A percentile compares a stretch with the other conserved stretches of the same genome.
Evolutionary conservation across 176 grass and related monocot species (phyloP).

Genomic region (Carex parvula): DNA sequence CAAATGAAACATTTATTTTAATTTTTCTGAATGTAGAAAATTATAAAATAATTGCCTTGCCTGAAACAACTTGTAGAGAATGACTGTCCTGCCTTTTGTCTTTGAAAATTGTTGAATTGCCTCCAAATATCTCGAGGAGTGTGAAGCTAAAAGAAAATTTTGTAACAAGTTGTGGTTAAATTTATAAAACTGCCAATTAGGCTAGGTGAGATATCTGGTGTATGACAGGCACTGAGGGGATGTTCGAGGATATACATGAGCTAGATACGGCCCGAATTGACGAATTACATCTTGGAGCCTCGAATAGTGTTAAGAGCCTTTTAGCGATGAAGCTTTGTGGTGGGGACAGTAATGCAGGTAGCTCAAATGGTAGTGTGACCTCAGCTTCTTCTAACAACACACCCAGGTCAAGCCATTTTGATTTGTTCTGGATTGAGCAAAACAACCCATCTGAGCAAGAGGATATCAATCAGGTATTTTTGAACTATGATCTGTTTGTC

Average conservation of each 20-base stretch:
- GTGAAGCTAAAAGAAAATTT: background rate
- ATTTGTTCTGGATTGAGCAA: conserved; percentile 37
- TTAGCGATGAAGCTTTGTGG: conserved; percentile 28
- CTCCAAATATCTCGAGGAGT: background rate
- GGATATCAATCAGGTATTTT: conserved; percentile 33
- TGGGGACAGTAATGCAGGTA: background rate
- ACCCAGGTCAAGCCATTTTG: conserved; percentile 32
- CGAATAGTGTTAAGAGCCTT: conserved; percentile 26
- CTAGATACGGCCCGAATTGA: conserved; percentile 41
- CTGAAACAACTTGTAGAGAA: background rate
- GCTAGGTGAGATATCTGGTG: conserved; percentile 16
- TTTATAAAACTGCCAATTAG: background rate
- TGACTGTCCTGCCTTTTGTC: background rate
- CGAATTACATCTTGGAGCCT: conserved; percentile 14
- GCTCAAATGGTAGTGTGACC: conserved; percentile 20
- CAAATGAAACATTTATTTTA: background rate
- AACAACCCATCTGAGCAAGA: conserved; percentile 35
- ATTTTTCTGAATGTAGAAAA: conserved; percentile 1
- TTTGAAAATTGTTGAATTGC: background rate
- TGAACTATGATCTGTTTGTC: background rate
- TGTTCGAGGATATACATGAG: conserved; percentile 42
- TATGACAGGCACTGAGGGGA: conserved; percentile 31
- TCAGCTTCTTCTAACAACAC: conserved; percentile 40
- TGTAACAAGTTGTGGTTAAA: conserved; percentile 1
- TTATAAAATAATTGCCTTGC: background rate